These are phyloP conservation scores for Elaeis guineensis DNA, from an alignment of 176 grass and related monocot species.

Conservation along the genomic window DNA sequence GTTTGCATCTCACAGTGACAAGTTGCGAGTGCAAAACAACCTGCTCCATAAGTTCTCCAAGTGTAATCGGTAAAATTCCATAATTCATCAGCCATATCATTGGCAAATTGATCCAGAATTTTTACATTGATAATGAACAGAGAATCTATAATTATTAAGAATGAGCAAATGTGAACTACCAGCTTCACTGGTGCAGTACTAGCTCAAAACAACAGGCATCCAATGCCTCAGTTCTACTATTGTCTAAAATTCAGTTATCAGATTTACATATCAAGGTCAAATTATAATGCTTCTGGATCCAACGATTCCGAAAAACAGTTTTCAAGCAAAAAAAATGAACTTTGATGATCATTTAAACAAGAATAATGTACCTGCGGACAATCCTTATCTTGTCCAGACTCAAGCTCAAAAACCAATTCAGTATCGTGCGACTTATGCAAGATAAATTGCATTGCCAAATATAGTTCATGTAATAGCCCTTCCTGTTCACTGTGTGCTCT, in stretches of 20 bases:
- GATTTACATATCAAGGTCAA: no score
- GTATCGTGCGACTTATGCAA: constrained; percentile 69
- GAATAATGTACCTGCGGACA: constrained; percentile 51
- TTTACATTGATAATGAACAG: no score
- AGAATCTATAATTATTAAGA: no score
- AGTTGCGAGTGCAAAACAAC: constrained; percentile 48
- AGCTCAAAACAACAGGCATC: no score
- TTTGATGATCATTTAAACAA: neutral
- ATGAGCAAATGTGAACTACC: no score
- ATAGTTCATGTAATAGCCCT: constrained; percentile 29
- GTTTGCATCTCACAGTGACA: constrained; percentile 43
- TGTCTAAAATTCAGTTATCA: no score
- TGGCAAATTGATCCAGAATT: no score
- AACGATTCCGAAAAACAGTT: no score
- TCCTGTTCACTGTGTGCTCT: constrained; percentile 32
- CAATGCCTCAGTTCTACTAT: no score
- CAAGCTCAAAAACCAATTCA: constrained; percentile 67
- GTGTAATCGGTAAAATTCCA: constrained; percentile 42
- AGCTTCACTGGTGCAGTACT: no score
- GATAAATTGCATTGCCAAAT: constrained; percentile 57
- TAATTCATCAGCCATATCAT: neutral
- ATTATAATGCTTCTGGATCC: no score
- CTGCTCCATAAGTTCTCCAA: constrained; percentile 74
- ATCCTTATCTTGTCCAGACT: constrained; percentile 40
- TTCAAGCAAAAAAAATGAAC: neutral